Base-by-base conservation (phyloP, 306 rosid genomes). In the Medicago arabica region DNA sequence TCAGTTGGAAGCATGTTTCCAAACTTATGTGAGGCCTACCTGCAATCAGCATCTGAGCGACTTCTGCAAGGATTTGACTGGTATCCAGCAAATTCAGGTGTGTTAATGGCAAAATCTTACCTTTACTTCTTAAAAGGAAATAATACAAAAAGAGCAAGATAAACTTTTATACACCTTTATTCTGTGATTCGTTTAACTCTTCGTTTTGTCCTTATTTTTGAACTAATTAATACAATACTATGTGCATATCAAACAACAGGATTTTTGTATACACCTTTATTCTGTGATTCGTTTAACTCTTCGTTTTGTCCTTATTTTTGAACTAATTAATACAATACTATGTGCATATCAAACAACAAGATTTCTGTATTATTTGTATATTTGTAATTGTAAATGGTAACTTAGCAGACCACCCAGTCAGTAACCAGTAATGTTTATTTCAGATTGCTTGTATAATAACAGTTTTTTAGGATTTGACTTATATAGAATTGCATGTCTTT, bases 1-100 rank as follows among this genome's bases (percentile, higher is more conserved):
- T 74, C 98, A 91, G 83, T 85, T 93, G 80, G 98, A 93, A 83
- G 93, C 96, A 17, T 88, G 93, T 85, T 93, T 93, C 88, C 98
- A 93, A 77, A 93, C 97, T 14, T 91, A 93, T 74, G 98, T 91
- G 79, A 88, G 92, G 80, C 98, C 98, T 57, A 93, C 97, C 39
- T 93, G 87, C 88, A 91, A 89, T 86, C 93, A 91, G 44, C 83
- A 47, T 36, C 88, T 93, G 72, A 93, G 89, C 84, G 96, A 91
- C 49, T 91, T 91, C 89, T 93, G 97, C 89, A 91, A 88, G 92
- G 91, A 89, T 83, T 87, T 93, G 76, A 93, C 98, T 36, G 98
- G 98, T 62, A 93, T 93, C 80, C 95, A 90, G 83, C 98, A 93
- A 93, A 87, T 85, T 89, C 95, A 93, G 98, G 98, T 93, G 77